phyloP scores from a whole-genome alignment of 495 filamentous ascomycete species.

The Xylaria sp. region DNA sequence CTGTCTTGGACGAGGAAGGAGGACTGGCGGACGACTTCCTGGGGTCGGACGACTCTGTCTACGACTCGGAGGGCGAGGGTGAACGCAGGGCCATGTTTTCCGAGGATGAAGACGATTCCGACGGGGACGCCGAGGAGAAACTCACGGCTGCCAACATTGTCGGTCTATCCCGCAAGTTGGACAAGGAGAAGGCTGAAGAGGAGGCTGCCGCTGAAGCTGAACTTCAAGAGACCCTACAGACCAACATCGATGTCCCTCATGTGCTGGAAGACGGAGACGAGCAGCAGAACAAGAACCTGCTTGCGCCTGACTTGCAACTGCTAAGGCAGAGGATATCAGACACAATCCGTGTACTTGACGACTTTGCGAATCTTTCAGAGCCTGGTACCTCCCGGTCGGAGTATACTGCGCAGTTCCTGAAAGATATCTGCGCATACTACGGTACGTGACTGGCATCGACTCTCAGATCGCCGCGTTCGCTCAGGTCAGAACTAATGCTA shows the following conservation, averaged over 20 bases:
- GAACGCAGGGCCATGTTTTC: constrained; percentile 78
- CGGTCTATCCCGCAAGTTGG: constrained; percentile 82
- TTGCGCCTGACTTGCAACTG: constrained; percentile 89
- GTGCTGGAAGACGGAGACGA: constrained; percentile 66
- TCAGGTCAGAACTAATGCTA: constrained; percentile 25
- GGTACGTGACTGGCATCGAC: constrained; percentile 35
- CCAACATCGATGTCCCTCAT: constrained; percentile 83
- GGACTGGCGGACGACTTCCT: constrained; percentile 63
- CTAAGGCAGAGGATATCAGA: constrained; percentile 91
- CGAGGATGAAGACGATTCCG: constrained; percentile 89
- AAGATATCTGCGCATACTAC: constrained; percentile 94
- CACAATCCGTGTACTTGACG: constrained; percentile 86
- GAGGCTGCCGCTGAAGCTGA: constrained; percentile 80
- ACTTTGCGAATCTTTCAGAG: constrained; percentile 80
- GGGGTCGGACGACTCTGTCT: constrained; percentile 67
- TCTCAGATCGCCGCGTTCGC: not conserved
- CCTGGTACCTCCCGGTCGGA: constrained; percentile 81
- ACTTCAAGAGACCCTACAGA: constrained; percentile 88
- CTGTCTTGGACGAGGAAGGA: constrained; percentile 47
- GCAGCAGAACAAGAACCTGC: constrained; percentile 55
- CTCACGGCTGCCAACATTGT: constrained; percentile 96
- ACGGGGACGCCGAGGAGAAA: constrained; percentile 87
- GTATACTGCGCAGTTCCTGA: constrained; percentile 83
- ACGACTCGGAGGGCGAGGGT: constrained; percentile 78
- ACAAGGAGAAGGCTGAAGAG: constrained; percentile 70